Evolutionary conservation across 257 asterid genomes (phyloP).

Genomic region (Solanum ossicruentum): DNA sequence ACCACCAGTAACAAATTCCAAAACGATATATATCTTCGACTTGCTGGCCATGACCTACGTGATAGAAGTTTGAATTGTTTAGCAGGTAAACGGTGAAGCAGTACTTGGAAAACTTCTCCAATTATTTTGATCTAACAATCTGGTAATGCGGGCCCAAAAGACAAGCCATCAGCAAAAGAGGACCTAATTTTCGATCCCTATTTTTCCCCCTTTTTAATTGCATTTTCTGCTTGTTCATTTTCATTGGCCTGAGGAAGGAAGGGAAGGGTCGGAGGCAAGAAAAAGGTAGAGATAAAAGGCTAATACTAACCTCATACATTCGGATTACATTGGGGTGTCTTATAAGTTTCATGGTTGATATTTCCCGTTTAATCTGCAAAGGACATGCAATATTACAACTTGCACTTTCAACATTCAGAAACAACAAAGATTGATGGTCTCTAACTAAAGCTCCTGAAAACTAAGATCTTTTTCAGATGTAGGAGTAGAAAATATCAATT

Average conservation of each 20-base stretch:
- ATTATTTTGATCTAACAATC: neutral
- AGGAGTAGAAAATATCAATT: neutral
- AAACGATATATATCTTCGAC: slow-evolving; percentile 79
- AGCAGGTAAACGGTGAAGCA: neutral
- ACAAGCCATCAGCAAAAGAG: neutral
- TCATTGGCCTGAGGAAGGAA: neutral
- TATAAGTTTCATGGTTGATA: slow-evolving; percentile 85
- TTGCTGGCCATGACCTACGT: slow-evolving; percentile 98
- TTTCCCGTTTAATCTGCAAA: slow-evolving; percentile 89
- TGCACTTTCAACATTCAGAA: neutral
- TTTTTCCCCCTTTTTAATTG: neutral
- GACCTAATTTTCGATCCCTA: neutral
- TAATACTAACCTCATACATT: slow-evolving; percentile 63
- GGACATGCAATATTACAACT: neutral
- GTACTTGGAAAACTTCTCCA: neutral
- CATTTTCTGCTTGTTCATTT: neutral
- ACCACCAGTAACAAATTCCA: slow-evolving; percentile 94
- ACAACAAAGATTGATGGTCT: neutral
- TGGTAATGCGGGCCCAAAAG: neutral
- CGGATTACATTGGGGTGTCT: slow-evolving; percentile 92
- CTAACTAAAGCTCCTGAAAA: neutral
- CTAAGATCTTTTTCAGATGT: neutral
- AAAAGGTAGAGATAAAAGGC: neutral
- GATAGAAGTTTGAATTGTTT: slow-evolving; percentile 5
- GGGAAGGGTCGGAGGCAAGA: neutral